Evolutionary conservation across 1,139 yeast genomes (phyloP).

Genomic region (Blastobotrys illinoisensis): DNA sequence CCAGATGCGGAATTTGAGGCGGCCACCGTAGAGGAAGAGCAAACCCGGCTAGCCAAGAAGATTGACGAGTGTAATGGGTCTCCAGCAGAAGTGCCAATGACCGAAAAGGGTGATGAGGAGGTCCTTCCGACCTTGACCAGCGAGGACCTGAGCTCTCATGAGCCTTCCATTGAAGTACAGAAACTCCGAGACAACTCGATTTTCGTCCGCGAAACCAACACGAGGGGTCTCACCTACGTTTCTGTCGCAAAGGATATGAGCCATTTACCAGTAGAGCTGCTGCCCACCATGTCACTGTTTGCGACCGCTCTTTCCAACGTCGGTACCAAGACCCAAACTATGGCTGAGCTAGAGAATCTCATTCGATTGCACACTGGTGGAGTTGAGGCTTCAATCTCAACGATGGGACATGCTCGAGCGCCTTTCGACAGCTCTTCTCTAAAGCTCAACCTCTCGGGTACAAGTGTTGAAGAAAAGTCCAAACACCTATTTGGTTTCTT

Average conservation of each 20-base stretch:
- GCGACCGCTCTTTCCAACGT: slow-evolving; percentile 74
- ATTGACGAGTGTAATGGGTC: slow-evolving; percentile 54
- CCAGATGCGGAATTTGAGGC: slow-evolving; percentile 57
- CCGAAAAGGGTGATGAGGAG: slow-evolving; percentile 61
- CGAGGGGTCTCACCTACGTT: slow-evolving; percentile 30
- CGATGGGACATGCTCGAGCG: slow-evolving; percentile 37
- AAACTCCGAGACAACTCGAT: slow-evolving; percentile 11
- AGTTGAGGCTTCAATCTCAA: slow-evolving; percentile 47
- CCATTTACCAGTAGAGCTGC: slow-evolving; percentile 51
- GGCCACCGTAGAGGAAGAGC: slow-evolving; percentile 51
- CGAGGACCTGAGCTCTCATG: slow-evolving; percentile 58
- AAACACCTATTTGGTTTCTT: slow-evolving; percentile 58
- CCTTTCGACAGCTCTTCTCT: slow-evolving; percentile 29
- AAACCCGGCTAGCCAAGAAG: slow-evolving; percentile 43
- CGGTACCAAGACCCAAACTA: slow-evolving; percentile 66
- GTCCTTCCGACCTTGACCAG: slow-evolving; percentile 73
- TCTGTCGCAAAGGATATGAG: slow-evolving; percentile 33
- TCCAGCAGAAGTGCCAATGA: slow-evolving; percentile 52
- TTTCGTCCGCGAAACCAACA: slow-evolving; percentile 31
- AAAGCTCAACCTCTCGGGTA: slow-evolving; percentile 57
- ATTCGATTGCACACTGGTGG: slow-evolving; percentile 88
- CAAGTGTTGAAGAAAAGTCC: slow-evolving; percentile 65
- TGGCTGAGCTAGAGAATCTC: slow-evolving; percentile 79
- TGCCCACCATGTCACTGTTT: slow-evolving; percentile 71
- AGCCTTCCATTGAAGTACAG: slow-evolving; percentile 41